Base-by-base conservation (phyloP, 805 yeast genomes). In the Candida manassasensis region DNA sequence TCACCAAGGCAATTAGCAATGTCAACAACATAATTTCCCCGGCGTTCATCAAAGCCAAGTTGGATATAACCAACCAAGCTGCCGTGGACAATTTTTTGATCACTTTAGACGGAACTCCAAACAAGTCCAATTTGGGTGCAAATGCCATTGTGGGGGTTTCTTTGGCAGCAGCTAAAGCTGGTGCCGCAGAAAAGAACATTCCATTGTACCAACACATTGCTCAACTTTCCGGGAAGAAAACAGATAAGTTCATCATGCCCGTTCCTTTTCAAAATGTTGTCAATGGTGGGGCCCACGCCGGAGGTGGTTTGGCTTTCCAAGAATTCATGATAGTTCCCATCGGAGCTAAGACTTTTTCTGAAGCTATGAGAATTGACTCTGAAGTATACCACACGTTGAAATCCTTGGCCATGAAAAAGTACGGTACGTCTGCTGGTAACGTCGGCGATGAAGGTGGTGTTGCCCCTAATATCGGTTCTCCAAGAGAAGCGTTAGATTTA, bases 391-490 rank as follows among this genome's bases (percentile, higher is more conserved):
- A 90, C 81, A 76, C 77, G 73, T 81, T 90, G 70, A 93, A 93
- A 79, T 70, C 89, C 49, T 73, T 84, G 59, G 83, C 97, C 69
- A 85, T 86, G 81, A 81, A 86, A 81, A 77, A 73, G 68, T 93
- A 90, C 82, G 98, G 98, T 65, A 82, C 86, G 63, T 82, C 95
- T 47, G 97, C 97, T 59, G 97, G 96, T 74, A 90, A 90, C 76
- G 98, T 90, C 64, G 98, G 98, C 81, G 98, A 90, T 72, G 97
- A 90, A 79, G 97, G 98, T 83, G 98, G 98, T 81, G 96, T 90
- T 75, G 98, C 98, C 59, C 98, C 98, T 70, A 86, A 88, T 71
- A 81, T 93, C 52, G 77, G 83, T 52, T 79, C 96, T 55, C 90
- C 98, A 63, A 85, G 79, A 70, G 97, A 90, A 80, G 97, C 97